A percentile compares a stretch with the other conserved stretches of the same genome.
Conservation (phyloP, 257 asterid species). For the Rubia yunnanensis region DNA sequence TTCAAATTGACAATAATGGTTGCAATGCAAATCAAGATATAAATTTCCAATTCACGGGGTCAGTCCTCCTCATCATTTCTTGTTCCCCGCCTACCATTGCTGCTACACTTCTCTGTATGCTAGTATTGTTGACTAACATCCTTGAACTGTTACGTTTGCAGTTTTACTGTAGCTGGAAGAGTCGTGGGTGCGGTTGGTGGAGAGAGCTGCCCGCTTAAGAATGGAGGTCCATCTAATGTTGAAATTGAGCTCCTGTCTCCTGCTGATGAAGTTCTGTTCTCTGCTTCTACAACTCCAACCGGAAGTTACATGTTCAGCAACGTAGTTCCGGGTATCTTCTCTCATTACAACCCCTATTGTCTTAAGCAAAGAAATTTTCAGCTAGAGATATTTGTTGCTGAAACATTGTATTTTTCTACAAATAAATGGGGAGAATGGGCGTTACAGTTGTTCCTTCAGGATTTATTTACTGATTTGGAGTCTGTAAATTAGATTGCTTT, state of each 20-base stretch:
- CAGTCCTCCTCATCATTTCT: constrained; percentile 15
- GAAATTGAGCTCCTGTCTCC: constrained; percentile 67
- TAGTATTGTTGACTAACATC: constrained; percentile 9
- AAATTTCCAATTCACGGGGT: constrained; percentile 92
- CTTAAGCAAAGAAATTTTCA: not conserved
- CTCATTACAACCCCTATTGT: not conserved
- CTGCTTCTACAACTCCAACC: constrained; percentile 57
- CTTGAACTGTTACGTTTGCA: constrained; percentile 28
- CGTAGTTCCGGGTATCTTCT: constrained; percentile 52
- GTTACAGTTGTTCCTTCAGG: no score
- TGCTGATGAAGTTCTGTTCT: constrained; percentile 56
- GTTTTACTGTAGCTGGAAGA: constrained; percentile 72
- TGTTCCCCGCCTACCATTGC: not conserved
- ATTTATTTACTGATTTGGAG: no score
- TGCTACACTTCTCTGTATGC: constrained; percentile 6
- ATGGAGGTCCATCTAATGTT: constrained; percentile 80
- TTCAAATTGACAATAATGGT: constrained; percentile 70
- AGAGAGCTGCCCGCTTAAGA: constrained; percentile 52
- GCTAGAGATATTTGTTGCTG: no score
- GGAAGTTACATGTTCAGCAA: constrained; percentile 73
- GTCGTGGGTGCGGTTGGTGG: constrained; percentile 87
- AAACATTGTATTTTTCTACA: no score
- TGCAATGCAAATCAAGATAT: constrained; percentile 92
- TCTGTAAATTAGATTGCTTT: no score
- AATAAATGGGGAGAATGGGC: no score